These are phyloP conservation scores for Collybiopsis confluens DNA, from an alignment of 768 basidiomycete genomes.

Conservation along the genomic window DNA sequence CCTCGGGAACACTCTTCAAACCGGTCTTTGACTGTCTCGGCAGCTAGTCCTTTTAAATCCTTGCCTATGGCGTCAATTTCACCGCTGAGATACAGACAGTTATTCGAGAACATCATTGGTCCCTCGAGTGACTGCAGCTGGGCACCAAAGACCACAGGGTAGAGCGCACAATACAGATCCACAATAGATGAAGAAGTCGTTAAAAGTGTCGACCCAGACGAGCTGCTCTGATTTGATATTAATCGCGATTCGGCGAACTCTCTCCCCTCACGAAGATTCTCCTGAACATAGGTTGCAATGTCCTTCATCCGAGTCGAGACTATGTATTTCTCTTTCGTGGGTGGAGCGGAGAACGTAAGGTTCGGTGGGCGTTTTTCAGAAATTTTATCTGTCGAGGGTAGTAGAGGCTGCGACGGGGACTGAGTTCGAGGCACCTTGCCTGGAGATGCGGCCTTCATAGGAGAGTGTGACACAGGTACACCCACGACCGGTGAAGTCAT, in stretches of 20 bases:
- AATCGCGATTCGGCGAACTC: slow-evolving; percentile 57
- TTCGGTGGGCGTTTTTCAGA: slow-evolving; percentile 23
- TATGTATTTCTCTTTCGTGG: slow-evolving; percentile 50
- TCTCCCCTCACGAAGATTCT: slow-evolving; percentile 62
- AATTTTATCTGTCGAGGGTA: slow-evolving; percentile 11
- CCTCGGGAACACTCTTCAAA: slow-evolving; percentile 47
- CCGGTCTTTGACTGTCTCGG: slow-evolving; percentile 34
- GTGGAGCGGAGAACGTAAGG: slow-evolving; percentile 14
- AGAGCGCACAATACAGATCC: slow-evolving; percentile 77
- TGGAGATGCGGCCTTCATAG: slow-evolving; percentile 17
- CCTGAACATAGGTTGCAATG: slow-evolving; percentile 53
- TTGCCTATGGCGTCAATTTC: slow-evolving; percentile 43
- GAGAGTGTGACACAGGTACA: slow-evolving; percentile 14
- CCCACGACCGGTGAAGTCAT: slow-evolving; percentile 16
- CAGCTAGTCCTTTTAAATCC: slow-evolving; percentile 15
- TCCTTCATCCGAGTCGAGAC: slow-evolving; percentile 56
- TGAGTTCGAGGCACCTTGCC: not conserved
- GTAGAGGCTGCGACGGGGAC: not conserved
- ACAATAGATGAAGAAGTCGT: slow-evolving; percentile 63
- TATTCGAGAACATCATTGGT: slow-evolving; percentile 77
- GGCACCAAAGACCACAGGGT: slow-evolving; percentile 57
- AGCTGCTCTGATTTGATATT: slow-evolving; percentile 20
- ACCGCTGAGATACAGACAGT: slow-evolving; percentile 63
- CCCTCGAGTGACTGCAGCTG: slow-evolving; percentile 45
- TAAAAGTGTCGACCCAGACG: slow-evolving; percentile 52